Evolutionary conservation across 2,329 filamentous ascomycete species (phyloP), one percentile per base, ranked within the genome.

Genomic region (Aspergillus sp.): DNA sequence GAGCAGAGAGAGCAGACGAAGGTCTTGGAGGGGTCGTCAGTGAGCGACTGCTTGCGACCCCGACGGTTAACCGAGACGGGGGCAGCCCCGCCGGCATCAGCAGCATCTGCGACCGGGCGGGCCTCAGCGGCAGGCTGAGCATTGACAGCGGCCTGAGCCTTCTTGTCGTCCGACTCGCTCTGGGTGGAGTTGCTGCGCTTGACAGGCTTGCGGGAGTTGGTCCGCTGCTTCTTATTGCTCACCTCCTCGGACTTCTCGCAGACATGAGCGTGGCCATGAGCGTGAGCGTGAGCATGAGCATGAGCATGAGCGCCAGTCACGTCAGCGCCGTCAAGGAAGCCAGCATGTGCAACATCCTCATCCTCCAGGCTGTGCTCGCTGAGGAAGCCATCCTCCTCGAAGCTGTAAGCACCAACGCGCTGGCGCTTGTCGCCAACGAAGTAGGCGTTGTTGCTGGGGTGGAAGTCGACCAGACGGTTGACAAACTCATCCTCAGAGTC

Each of bases 1-100:
- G 89, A 91, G 84, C 93, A 98, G 19, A 96, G 81, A 48, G 90
- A 90, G 75, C 93, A 98, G 51, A 95, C 88, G 55, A 97, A 98
- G 0, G 90, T 96, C 84, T 98, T 98, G 63, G 89, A 94, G 1
- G 93, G 93, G 63, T 98, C 93, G 64, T 97, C 93, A 4, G 93
- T 97, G 60, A 97, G 74, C 1, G 93, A 97, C 75, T 98, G 93
- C 83, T 98, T 98, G 71, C 93, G 90, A 51, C 93, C 93, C 50
- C 93, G 90, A 56, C 93, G 90, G 72, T 88, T 95, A 59, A 86
- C 81, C 7, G 86, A 85, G 7, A 69, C 63, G 7, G 63, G 64
- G 3, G 66, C 58, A 45, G 60, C 43, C n/a, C n/a, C n/a, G 17
- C 60, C 46, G n/a, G 58, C 53, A 20, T 66, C 64, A 13, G 74